Evolutionary conservation across 108 stramenopile species (phyloP).

Genomic region (Aurantiochytrium sp.): DNA sequence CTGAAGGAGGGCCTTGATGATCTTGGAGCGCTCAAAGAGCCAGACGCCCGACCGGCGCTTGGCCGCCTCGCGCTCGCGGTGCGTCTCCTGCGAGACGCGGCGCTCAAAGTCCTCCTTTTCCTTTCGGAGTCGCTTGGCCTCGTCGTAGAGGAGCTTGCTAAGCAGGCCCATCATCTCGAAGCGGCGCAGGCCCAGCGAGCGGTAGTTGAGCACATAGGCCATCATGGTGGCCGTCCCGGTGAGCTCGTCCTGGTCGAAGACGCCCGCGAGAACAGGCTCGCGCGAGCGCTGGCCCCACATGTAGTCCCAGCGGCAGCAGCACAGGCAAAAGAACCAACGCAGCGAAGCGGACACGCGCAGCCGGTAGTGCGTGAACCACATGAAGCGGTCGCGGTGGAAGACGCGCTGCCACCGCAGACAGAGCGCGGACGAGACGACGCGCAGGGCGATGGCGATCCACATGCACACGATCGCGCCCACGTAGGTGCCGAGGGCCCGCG

Average conservation of each 20-base stretch:
- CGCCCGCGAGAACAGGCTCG: neutral
- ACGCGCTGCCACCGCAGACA: neutral
- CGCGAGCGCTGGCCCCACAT: neutral
- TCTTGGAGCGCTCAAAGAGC: neutral
- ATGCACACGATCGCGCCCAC: neutral
- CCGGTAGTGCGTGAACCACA: neutral
- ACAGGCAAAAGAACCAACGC: neutral
- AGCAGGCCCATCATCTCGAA: constrained; percentile 17
- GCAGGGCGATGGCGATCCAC: neutral
- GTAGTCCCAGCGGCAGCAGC: neutral
- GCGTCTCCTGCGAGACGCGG: neutral
- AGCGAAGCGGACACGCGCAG: neutral
- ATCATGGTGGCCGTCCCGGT: neutral
- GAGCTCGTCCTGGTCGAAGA: constrained; percentile 18
- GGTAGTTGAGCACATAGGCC: constrained; percentile 16
- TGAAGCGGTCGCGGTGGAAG: neutral
- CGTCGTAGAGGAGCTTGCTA: neutral
- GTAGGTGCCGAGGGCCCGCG: neutral
- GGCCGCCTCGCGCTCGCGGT: neutral
- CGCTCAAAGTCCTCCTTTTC: neutral
- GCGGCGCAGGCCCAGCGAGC: neutral
- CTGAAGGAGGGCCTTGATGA: neutral
- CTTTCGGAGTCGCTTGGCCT: neutral
- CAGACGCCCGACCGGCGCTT: neutral
- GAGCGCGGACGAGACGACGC: neutral